Conservation (phyloP, 345 rosid genomes). For the rapeseed (Brassica napus) region Da-Ae NC_063438.1:8101501-8102000, state of each 20-base stretch:
- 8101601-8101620: background rate
- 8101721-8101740: background rate
- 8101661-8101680: conserved; percentile 92
- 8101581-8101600: background rate
- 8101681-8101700: conserved; percentile 81
- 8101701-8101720: conserved; percentile 72
- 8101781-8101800: conserved; percentile 8
- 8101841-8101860: background rate
- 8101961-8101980: too few relatives aligned
- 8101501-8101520: too few relatives aligned
- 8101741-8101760: background rate
- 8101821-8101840: background rate
- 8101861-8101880: conserved; percentile 1
- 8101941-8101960: too few relatives aligned
- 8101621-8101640: background rate
- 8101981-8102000: too few relatives aligned
- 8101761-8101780: background rate
- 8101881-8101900: conserved; percentile 11
- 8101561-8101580: conserved; percentile 6
- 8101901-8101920: background rate
- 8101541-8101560: too few relatives aligned
- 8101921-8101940: too few relatives aligned
- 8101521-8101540: too few relatives aligned
- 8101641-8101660: conserved; percentile 88
- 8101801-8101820: background rate